These are phyloP conservation scores for Cryptococcus neoformans DNA, from an alignment of 1,284 basidiomycete genomes.

Conservation along the genomic window DNA sequence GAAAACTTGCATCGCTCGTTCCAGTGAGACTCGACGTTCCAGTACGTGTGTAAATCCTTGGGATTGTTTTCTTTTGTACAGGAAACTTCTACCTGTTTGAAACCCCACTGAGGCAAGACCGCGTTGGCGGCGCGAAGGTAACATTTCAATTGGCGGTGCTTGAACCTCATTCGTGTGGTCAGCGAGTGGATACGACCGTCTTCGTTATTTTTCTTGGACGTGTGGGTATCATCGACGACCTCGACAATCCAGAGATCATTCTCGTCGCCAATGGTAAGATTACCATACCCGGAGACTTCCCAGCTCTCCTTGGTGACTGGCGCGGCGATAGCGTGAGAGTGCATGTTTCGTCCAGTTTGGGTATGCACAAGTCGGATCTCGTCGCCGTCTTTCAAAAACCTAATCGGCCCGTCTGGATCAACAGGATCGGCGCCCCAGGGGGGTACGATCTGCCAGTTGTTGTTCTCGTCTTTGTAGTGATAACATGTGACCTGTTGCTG, in stretches of 20 bases:
- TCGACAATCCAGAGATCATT: slow-evolving; percentile 94
- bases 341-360: slow-evolving; percentile 84
- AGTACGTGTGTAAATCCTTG: slow-evolving; percentile 82
- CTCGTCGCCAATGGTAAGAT: slow-evolving; percentile 75
- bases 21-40: slow-evolving; percentile 98
- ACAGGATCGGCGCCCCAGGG: slow-evolving; percentile 70
- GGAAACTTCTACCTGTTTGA: slow-evolving; percentile 96
- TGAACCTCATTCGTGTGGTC: slow-evolving; percentile 84
- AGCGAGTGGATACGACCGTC: slow-evolving; percentile 74
- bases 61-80: slow-evolving; percentile 87
- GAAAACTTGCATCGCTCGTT: slow-evolving; percentile 77
- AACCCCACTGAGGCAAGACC: slow-evolving; percentile 95
- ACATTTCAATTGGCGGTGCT: slow-evolving; percentile 73
- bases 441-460: slow-evolving; percentile 82
- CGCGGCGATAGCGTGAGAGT: slow-evolving; percentile 83
- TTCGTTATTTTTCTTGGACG: slow-evolving; percentile 54
- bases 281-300: slow-evolving; percentile 93
- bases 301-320: slow-evolving; percentile 86
- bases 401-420: slow-evolving; percentile 59
- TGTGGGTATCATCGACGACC: slow-evolving; percentile 82
- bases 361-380: slow-evolving; percentile 76
- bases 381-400: slow-evolving; percentile 74
- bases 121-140: slow-evolving; percentile 89
- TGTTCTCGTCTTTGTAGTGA: slow-evolving; percentile 99
- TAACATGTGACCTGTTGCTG: slow-evolving; percentile 99